A percentile compares a stretch with the other conserved stretches of the same genome.
These are phyloP conservation scores for Aureobasidium melanogenum DNA, from an alignment of 2,329 filamentous ascomycete species.

Conservation along the genomic window DNA sequence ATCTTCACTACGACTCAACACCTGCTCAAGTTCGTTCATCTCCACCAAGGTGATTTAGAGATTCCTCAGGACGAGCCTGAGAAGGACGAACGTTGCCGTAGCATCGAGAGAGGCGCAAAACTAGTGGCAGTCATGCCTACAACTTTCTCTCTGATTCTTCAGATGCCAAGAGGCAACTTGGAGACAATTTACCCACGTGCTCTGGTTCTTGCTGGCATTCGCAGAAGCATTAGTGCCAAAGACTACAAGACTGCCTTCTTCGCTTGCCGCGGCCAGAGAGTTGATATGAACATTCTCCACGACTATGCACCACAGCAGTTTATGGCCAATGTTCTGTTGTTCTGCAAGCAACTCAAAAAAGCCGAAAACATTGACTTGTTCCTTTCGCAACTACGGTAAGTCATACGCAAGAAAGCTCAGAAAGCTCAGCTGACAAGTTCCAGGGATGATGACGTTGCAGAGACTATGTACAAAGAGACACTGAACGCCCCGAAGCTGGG, in stretches of 20 bases:
- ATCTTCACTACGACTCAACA: constrained; percentile 91
- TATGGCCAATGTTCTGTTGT: constrained; percentile 62
- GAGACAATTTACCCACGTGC: constrained; percentile 92
- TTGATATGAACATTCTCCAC: constrained; percentile 96
- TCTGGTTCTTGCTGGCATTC: constrained; percentile 83
- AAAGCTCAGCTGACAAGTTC: constrained; percentile 26
- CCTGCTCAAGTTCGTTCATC: constrained; percentile 86
- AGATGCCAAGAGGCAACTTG: constrained; percentile 92
- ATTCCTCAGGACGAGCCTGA: constrained; percentile 83
- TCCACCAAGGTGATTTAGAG: constrained; percentile 61
- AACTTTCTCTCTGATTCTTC: constrained; percentile 74
- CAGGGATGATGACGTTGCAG: constrained; percentile 75
- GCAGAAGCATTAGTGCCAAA: constrained; percentile 67
- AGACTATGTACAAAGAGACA: constrained; percentile 90
- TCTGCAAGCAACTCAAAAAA: constrained; percentile 77
- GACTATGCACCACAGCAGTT: constrained; percentile 88
- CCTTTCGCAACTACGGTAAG: constrained; percentile 70
- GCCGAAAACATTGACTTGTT: constrained; percentile 82
- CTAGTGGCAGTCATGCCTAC: constrained; percentile 86
- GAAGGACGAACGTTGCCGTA: constrained; percentile 83
- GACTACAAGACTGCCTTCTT: constrained; percentile 79
- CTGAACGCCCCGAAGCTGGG: constrained; percentile 38
- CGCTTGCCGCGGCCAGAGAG: constrained; percentile 82
- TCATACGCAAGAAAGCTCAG: neutral
- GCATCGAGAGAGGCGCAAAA: constrained; percentile 78